Evolutionary conservation across 192 early-diverging fungal species (phyloP).

Genomic region (Coemansia sp.): DNA sequence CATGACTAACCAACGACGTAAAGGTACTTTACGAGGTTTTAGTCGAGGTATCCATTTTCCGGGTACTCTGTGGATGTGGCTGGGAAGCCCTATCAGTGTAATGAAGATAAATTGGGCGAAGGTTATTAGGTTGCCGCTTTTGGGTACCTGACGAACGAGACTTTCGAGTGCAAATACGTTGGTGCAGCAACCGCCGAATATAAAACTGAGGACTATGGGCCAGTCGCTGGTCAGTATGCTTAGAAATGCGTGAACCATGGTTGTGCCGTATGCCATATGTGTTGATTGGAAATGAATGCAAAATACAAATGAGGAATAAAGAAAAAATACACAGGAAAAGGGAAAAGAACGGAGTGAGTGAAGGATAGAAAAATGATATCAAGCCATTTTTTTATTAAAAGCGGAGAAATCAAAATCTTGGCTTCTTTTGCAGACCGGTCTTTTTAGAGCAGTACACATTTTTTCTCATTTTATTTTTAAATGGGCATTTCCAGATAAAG

Average conservation of each 20-base stretch:
- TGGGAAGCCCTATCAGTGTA: slow-evolving; percentile 64
- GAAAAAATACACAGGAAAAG: background rate
- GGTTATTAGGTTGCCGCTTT: slow-evolving; percentile 77
- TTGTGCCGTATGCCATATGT: background rate
- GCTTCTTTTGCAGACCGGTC: no score
- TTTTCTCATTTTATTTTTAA: no score
- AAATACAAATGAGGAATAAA: background rate
- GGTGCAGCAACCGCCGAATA: slow-evolving; percentile 89
- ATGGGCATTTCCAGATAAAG: no score
- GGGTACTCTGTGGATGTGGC: slow-evolving; percentile 52
- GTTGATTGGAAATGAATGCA: background rate
- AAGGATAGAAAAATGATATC: no score
- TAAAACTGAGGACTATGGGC: slow-evolving; percentile 63
- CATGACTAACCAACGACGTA: slow-evolving; percentile 69
- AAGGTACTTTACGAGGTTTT: slow-evolving; percentile 64
- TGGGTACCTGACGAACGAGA: slow-evolving; percentile 61
- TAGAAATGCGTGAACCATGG: background rate
- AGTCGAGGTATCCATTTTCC: slow-evolving; percentile 54
- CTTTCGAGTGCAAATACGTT: slow-evolving; percentile 84
- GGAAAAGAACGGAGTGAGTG: background rate
- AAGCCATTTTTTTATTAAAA: no score
- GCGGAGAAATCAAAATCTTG: no score
- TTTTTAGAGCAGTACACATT: no score
- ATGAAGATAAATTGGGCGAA: slow-evolving; percentile 81
- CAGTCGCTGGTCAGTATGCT: slow-evolving; percentile 47